Percentiles rank a stretch among this genome's conserved stretches.
phyloP scores from a whole-genome alignment of 2,329 filamentous ascomycete species.

The Nemania abortiva region DNA sequence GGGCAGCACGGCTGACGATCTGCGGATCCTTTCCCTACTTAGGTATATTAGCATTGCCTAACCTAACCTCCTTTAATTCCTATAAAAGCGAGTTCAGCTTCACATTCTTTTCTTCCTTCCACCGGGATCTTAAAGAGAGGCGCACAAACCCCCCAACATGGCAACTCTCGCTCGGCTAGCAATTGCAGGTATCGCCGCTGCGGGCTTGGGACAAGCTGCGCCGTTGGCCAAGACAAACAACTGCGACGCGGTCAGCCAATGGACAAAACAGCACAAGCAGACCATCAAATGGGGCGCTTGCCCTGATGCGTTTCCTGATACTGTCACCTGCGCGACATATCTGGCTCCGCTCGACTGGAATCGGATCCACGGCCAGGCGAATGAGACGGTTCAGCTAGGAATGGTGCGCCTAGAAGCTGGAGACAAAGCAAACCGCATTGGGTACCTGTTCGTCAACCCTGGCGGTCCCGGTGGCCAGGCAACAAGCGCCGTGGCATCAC shows the following conservation, averaged over 20 bases:
- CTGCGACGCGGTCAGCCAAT: constrained; percentile 17
- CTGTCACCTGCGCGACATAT: constrained; percentile 46
- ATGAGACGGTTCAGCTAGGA: constrained; percentile 47
- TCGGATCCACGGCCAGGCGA: constrained; percentile 18
- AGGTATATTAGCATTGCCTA: not conserved
- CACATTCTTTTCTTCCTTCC: not conserved
- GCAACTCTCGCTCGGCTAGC: constrained; percentile 15
- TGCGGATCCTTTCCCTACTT: not conserved
- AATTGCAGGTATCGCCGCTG: constrained; percentile 24
- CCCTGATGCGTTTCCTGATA: constrained; percentile 29
- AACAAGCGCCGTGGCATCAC: constrained; percentile 39
- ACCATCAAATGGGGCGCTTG: constrained; percentile 39
- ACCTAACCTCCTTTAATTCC: not conserved
- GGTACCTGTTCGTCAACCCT: constrained; percentile 57
- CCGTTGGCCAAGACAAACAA: constrained; percentile 5
- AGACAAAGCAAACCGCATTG: constrained; percentile 48
- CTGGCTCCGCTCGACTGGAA: constrained; percentile 48
- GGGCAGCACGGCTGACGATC: not conserved
- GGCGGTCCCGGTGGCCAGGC: constrained; percentile 56
- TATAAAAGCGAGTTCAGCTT: not conserved
- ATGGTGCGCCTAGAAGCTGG: constrained; percentile 45
- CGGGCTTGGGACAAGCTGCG: constrained; percentile 26
- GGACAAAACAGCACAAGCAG: constrained; percentile 32
- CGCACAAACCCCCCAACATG: constrained; percentile 13
- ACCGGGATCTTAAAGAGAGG: not conserved